Conservation (phyloP, 805 yeast genomes). For the Priceomyces castillae region DNA sequence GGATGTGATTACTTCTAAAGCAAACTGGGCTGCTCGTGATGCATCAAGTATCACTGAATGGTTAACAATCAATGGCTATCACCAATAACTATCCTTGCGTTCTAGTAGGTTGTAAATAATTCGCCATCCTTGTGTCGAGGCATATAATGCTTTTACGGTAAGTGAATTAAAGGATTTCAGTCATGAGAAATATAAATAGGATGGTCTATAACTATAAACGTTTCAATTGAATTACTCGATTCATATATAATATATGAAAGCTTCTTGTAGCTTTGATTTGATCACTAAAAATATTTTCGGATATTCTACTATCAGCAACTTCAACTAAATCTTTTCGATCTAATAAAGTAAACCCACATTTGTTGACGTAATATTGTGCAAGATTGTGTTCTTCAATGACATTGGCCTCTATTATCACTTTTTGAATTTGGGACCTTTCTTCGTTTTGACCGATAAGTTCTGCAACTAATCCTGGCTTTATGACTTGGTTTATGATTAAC, state of each 20-base stretch:
- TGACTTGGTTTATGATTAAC: constrained; percentile 12
- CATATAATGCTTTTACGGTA: no score
- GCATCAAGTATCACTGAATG: constrained; percentile 44
- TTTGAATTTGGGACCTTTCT: constrained; percentile 1
- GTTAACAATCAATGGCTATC: constrained; percentile 41
- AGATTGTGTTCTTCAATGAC: constrained; percentile 51
- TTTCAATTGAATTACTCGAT: neutral
- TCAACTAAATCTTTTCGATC: constrained; percentile 17
- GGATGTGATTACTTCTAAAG: constrained; percentile 56
- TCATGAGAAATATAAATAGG: no score
- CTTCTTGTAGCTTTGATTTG: constrained; percentile 37
- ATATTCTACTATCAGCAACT: constrained; percentile 15
- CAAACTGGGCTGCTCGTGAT: constrained; percentile 60
- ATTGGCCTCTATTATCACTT: constrained; percentile 32
- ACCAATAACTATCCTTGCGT: constrained; percentile 11
- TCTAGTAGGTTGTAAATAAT: neutral
- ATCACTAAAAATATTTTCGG: constrained; percentile 29
- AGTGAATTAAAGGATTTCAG: no score
- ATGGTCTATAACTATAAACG: neutral
- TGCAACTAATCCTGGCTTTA: neutral
- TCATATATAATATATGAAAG: constrained; percentile 41
- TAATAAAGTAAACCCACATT: constrained; percentile 36
- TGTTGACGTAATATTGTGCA: constrained; percentile 40
- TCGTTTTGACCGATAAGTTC: neutral
- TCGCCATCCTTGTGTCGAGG: no score